Evolutionary conservation across 78 protist species (phyloP), one percentile per base, ranked within the genome.

Genomic region (Cavenderia fasciculata): DNA sequence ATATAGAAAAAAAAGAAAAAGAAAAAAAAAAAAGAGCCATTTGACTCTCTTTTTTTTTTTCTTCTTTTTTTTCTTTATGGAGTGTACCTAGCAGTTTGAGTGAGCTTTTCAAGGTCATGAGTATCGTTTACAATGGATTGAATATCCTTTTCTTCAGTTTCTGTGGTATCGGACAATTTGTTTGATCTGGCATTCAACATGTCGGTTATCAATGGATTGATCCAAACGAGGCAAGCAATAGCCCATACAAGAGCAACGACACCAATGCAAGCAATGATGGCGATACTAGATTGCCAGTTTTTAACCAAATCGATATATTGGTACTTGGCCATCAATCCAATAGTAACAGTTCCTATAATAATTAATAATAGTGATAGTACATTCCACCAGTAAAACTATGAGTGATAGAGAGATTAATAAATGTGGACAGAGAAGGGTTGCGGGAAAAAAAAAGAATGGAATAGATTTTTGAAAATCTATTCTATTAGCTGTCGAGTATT

Each of bases 381-480:
- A 33, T 82, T 82, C 90, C 90, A 82, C 65, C 21, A 82, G 41
- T 69, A 82, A 68, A 38, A 82, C 76, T 57, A 66, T 63, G n/a
- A n/a, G n/a, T n/a, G 11, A 41, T 23, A 1, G 7, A 0, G 0
- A 6, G 6, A 2, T 47, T 52, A n/a, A 6, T 51, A n/a, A n/a
- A n/a, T n/a, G n/a, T n/a, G n/a, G n/a, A n/a, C n/a, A n/a, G n/a
- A n/a, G n/a, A n/a, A n/a, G n/a, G n/a, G n/a, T n/a, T n/a, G n/a
- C n/a, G n/a, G n/a, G n/a, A n/a, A n/a, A n/a, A n/a, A n/a, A n/a
- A n/a, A n/a, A n/a, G n/a, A n/a, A n/a, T n/a, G n/a, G n/a, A n/a
- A n/a, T n/a, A n/a, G n/a, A n/a, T n/a, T n/a, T n/a, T n/a, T n/a
- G n/a, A n/a, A n/a, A n/a, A n/a, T n/a, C n/a, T n/a, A n/a, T n/a